Percentiles rank a stretch among this genome's conserved stretches.
Evolutionary conservation across 148 eudicot genomes (phyloP).

Genomic region (Drosera capensis): DNA sequence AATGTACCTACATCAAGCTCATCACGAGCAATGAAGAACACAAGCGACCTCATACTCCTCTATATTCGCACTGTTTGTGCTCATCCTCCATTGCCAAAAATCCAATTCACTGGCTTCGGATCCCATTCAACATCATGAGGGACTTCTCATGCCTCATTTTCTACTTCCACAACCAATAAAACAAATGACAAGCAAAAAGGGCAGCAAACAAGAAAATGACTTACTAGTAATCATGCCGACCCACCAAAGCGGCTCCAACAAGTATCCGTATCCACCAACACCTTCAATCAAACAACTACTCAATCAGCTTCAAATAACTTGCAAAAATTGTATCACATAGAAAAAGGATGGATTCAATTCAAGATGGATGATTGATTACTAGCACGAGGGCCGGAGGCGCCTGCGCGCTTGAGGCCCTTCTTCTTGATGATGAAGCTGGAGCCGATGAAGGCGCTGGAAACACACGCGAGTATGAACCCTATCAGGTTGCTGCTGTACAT

Average conservation of each 20-base stretch:
- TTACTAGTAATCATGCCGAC: conserved; percentile 81
- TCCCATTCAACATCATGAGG: too few species aligned
- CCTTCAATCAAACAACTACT: conserved; percentile 29
- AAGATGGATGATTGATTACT: conserved; percentile 16
- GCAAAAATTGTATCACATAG: too few species aligned
- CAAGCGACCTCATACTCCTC: too few species aligned
- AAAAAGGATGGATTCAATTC: background rate
- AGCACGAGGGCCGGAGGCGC: conserved; percentile 68
- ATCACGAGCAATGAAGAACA: too few species aligned
- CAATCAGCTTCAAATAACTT: too few species aligned
- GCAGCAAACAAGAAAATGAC: too few species aligned
- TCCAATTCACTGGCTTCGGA: too few species aligned
- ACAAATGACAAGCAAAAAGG: conserved; percentile 1
- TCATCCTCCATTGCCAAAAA: too few species aligned
- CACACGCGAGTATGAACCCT: conserved; percentile 59
- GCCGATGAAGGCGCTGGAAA: conserved; percentile 80
- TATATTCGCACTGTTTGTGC: too few species aligned
- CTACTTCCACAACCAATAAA: too few species aligned
- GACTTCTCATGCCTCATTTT: too few species aligned
- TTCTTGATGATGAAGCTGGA: conserved; percentile 87
- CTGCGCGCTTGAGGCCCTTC: conserved; percentile 78
- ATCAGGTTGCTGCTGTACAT: conserved; percentile 57
- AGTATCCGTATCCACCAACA: conserved; percentile 79
- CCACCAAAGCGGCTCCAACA: conserved; percentile 92
- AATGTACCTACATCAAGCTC: too few species aligned